A percentile compares a stretch with the other conserved stretches of the same genome.
Evolutionary conservation across 2,329 filamentous ascomycete genomes (phyloP).

Genomic region (Fusarium redolens): DNA sequence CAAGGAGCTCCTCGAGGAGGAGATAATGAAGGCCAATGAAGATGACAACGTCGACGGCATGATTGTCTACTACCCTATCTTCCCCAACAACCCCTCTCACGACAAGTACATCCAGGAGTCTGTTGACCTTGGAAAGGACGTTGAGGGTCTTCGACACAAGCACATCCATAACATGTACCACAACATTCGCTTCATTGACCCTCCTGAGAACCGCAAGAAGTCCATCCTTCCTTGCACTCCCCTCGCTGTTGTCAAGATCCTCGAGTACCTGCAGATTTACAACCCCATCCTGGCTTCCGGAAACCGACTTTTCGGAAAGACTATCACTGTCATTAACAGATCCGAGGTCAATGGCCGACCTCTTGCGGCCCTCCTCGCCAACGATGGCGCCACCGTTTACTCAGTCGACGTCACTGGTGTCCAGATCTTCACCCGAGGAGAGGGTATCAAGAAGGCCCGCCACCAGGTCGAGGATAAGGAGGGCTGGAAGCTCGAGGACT

Average conservation of each 20-base stretch:
- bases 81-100: conserved; percentile 80
- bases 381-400: conserved; percentile 96
- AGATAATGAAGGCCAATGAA: conserved; percentile 84
- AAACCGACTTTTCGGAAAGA: conserved; percentile 92
- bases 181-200: conserved; percentile 94
- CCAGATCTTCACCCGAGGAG: conserved; percentile 90
- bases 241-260: conserved; percentile 94
- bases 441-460: conserved; percentile 84
- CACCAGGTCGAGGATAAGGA: conserved; percentile 90
- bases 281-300: conserved; percentile 93
- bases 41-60: conserved; percentile 85
- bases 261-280: conserved; percentile 96
- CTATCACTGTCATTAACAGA: conserved; percentile 95
- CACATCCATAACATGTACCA: conserved; percentile 99
- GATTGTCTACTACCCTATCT: conserved; percentile 99
- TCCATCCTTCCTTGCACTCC: conserved; percentile 96
- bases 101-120: conserved; percentile 97
- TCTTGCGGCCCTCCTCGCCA: conserved; percentile 90
- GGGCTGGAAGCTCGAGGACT: conserved; percentile 82
- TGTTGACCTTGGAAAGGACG: conserved; percentile 89
- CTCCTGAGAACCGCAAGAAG: conserved; percentile 81
- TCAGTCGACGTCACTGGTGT: conserved; percentile 93
- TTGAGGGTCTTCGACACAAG: conserved; percentile 92
- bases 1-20: conserved; percentile 90
- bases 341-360: conserved; percentile 96